Percentiles rank a stretch among this genome's conserved stretches.
Evolutionary conservation across 2,329 filamentous ascomycete species (phyloP).

Genomic region (Fusarium tuaranense): DNA sequence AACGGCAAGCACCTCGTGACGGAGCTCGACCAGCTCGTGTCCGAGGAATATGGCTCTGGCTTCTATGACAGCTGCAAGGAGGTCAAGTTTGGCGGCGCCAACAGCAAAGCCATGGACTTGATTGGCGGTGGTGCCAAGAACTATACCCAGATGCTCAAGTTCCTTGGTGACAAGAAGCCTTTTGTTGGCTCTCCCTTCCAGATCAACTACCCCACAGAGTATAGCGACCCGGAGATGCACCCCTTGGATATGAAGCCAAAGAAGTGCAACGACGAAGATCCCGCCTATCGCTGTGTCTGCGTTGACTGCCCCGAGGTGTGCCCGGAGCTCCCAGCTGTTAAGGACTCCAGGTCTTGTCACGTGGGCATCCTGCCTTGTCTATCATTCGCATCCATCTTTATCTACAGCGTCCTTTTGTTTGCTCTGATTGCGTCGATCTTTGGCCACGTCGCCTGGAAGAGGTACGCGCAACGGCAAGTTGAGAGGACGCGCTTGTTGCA

Average conservation of each 20-base stretch:
- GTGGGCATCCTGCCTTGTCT: slow-evolving; percentile 92
- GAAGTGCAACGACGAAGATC: slow-evolving; percentile 90
- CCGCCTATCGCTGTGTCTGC: slow-evolving; percentile 89
- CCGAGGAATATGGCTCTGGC: slow-evolving; percentile 83
- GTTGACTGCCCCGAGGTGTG: slow-evolving; percentile 92
- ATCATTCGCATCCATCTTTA: slow-evolving; percentile 90
- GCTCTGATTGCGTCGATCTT: slow-evolving; percentile 74
- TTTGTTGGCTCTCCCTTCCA: slow-evolving; percentile 92
- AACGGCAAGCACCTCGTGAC: slow-evolving; percentile 75
- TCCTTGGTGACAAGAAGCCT: slow-evolving; percentile 90
- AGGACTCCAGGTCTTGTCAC: slow-evolving; percentile 76
- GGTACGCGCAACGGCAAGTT: slow-evolving; percentile 78
- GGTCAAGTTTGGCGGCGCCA: slow-evolving; percentile 96
- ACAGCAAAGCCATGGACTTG: slow-evolving; percentile 92
- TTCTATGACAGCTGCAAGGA: slow-evolving; percentile 99
- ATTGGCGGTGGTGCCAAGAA: slow-evolving; percentile 96
- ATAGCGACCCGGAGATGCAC: slow-evolving; percentile 76
- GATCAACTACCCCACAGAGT: slow-evolving; percentile 85
- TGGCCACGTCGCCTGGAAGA: slow-evolving; percentile 81
- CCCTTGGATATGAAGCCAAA: slow-evolving; percentile 79
- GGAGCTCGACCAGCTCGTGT: slow-evolving; percentile 90
- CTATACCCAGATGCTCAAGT: slow-evolving; percentile 87
- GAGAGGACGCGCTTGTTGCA: slow-evolving; percentile 90
- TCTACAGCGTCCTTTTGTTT: slow-evolving; percentile 82
- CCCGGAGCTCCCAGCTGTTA: slow-evolving; percentile 82